Base-by-base conservation (phyloP, 257 asterid genomes). In the Asclepias syriaca region DNA sequence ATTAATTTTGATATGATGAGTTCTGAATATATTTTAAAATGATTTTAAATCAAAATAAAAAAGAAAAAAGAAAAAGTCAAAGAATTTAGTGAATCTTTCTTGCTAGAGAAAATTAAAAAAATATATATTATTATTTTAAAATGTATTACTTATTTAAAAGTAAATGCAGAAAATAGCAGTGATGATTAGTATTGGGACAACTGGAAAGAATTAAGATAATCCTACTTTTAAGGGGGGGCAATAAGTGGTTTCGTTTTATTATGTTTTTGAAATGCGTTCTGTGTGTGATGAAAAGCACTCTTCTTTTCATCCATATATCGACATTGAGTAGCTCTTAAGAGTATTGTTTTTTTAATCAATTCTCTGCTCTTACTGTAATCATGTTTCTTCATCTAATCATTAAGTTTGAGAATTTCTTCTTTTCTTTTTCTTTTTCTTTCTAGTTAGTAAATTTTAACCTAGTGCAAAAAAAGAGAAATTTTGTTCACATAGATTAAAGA, bases 361-460 rank as follows among this genome's bases (percentile, higher is more conserved):
- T 22, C 10, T 13, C 54, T 43, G 6, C 57, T 66, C 60, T 53
- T 70, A 2, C 39, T 9, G 13, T 70, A 5, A 70, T 58, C 53
- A 43, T 57, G 34, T 74, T 68, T 40, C 76, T 74, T 78, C n/a
- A 24, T 74, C 74, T 74, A 73, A 81, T 83, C 55, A 81, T 77
- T 75, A 71, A 77, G 76, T 71, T 68, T 24, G 68, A 49, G 72
- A 76, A 40, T 24, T 55, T 65, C 59, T 65, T 63, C 57, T 53
- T 7, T 10, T 5, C 32, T 37, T 21, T 22, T 9, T 37, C 39
- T 34, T 34, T 34, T 34, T 29, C 34, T 29, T 29, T 29, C 3
- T 8, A 11, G 32, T 29, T 55, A 4, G 24, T 45, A 34, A 34
- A 34, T 34, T 34, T 34, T 34, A 34, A 29, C 34, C 34, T 29